These are phyloP conservation scores for Datisca glomerata DNA, from an alignment of 306 rosid genomes.

Conservation along the genomic window DNA sequence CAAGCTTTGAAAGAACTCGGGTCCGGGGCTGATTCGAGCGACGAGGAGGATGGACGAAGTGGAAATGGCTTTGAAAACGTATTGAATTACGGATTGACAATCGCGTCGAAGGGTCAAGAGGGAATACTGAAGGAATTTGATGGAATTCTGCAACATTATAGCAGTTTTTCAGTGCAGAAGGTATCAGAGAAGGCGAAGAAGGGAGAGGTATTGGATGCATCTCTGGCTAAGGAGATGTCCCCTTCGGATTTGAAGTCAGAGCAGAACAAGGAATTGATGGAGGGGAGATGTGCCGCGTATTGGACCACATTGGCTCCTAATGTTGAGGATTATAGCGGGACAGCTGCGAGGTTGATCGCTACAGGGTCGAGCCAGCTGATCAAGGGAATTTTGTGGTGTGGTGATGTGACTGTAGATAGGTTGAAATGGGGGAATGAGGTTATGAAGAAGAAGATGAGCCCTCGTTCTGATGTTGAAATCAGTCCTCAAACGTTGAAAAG, in stretches of 20 bases:
- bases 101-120: conserved; percentile 79
- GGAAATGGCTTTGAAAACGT: conserved; percentile 4
- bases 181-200: conserved; percentile 57
- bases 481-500: conserved; percentile 69
- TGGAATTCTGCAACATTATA: conserved; percentile 27
- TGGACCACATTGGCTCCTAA: conserved; percentile 98
- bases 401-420: conserved; percentile 86
- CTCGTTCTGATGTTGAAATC: conserved; percentile 34
- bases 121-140: conserved; percentile 43
- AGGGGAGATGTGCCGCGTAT: conserved; percentile 55
- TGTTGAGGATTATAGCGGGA: conserved; percentile 81
- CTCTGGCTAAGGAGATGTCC: conserved; percentile 50
- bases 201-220: conserved; percentile 50
- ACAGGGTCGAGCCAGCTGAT: conserved; percentile 67
- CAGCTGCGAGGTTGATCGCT: conserved; percentile 60
- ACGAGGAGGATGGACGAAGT: conserved; percentile 18
- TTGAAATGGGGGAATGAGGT: conserved; percentile 70
- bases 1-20: conserved; percentile 23
- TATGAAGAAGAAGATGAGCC: conserved; percentile 54
- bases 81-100: conserved; percentile 73
- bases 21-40: conserved; percentile 21
- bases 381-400: conserved; percentile 89
- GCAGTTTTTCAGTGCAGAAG: conserved; percentile 57
- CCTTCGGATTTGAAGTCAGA: conserved; percentile 50
- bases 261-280: conserved; percentile 64